Evolutionary conservation across 805 yeast genomes (phyloP).

Genomic region (Monosporozyma servazzii): DNA sequence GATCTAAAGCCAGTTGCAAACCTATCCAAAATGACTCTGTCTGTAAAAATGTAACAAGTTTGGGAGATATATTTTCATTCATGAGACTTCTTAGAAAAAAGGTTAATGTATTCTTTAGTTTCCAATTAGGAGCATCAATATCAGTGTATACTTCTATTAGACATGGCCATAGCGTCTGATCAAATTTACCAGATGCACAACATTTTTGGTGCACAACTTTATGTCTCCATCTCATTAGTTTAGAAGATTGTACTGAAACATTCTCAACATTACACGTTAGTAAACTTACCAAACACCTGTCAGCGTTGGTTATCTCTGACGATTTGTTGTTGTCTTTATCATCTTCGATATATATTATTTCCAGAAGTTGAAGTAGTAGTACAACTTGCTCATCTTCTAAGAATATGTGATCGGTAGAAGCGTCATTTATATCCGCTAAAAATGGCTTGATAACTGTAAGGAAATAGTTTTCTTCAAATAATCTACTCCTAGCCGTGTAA

Average conservation of each 20-base stretch:
- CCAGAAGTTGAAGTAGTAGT: slow-evolving; percentile 32
- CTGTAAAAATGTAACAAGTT: slow-evolving; percentile 8
- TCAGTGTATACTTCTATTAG: slow-evolving; percentile 33
- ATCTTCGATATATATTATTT: slow-evolving; percentile 27
- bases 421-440: not conserved
- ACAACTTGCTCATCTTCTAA: slow-evolving; percentile 5
- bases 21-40: slow-evolving; percentile 42
- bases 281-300: slow-evolving; percentile 12
- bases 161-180: slow-evolving; percentile 38
- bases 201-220: slow-evolving; percentile 21
- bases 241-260: slow-evolving; percentile 12
- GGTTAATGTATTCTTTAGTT: slow-evolving; percentile 37
- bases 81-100: slow-evolving; percentile 50
- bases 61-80: slow-evolving; percentile 4
- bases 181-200: slow-evolving; percentile 13
- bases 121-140: slow-evolving; percentile 18
- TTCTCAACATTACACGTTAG: slow-evolving; percentile 14
- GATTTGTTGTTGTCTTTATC: slow-evolving; percentile 6
- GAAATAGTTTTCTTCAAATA: slow-evolving; percentile 8
- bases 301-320: slow-evolving; percentile 5
- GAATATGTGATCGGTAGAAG: not conserved
- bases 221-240: slow-evolving; percentile 47
- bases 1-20: slow-evolving; percentile 48
- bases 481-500: slow-evolving; percentile 3
- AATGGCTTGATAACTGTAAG: slow-evolving; percentile 3